Evolutionary conservation across 2,329 filamentous ascomycete species (phyloP), one percentile per base, ranked within the genome.

Genomic region (Fusarium haematococcum): DNA sequence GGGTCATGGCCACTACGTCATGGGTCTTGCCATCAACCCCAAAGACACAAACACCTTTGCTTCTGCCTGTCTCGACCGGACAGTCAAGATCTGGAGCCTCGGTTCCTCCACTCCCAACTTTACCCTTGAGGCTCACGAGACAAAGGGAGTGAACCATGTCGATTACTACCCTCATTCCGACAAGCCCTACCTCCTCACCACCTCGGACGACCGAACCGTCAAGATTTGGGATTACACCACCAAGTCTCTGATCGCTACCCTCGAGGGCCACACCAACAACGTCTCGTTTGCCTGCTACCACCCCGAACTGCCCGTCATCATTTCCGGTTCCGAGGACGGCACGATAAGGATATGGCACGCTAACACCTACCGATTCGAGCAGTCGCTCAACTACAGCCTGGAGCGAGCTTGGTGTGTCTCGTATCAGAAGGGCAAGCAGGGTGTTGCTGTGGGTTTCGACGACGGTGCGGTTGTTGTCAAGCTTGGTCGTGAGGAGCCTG

Each of bases 151-250:
- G 74, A 99, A 99, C 85, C 95, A 98, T 81, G 95, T 99, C 78
- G 97, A 99, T 81, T 99, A 93, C 85, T 93, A 93, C 80, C 91
- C 91, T 13, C 91, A 92, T 79, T 91, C 91, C 77, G 91, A 93
- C 80, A 93, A 93, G 83, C 91, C 91, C 30, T 98, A 99, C 81
- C 92, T 99, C 54, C 92, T 99, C 74, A 99, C 97, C 27, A 98
- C 96, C 16, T 98, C 95, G 9, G 97, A 99, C 82, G 97, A 98
- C 84, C 92, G 94, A 79, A 98, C 96, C 1, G 95, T 98, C 79
- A 98, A 98, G 88, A 91, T 99, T 65, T 99, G 97, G 96, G 97
- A 99, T 82, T 98, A 99, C 87, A 98, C 96, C 14, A 98, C 95
- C 58, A 99, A 99, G 86, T 97, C 95, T 14, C 88, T 98, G 75